These are phyloP conservation scores for Corymbia citriodora DNA, from an alignment of 441 rosid genomes.

Conservation along the genomic window DNA sequence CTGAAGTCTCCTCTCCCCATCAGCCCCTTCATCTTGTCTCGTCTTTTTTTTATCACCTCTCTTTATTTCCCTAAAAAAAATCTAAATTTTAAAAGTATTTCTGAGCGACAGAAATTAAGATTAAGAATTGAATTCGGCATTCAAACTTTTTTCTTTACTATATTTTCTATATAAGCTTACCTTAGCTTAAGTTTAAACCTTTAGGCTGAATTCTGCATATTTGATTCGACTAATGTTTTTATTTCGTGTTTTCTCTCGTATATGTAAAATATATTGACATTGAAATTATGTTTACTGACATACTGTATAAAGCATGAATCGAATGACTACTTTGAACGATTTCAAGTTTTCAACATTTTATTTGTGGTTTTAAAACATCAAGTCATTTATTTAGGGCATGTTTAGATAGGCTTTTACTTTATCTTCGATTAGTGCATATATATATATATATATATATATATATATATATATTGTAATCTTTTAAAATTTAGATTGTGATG, in stretches of 20 bases:
- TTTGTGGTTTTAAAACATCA: no score
- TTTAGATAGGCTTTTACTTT: neutral
- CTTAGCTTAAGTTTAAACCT: neutral
- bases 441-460: no score
- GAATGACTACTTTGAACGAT: no score
- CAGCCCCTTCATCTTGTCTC: neutral
- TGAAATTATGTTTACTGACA: neutral
- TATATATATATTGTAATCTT: no score
- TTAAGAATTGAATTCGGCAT: neutral
- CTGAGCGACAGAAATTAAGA: neutral
- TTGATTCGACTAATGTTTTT: no score
- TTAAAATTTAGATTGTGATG: neutral
- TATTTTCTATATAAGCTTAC: neutral
- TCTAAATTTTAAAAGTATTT: no score
- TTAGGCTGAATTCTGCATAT: neutral
- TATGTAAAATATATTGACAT: no score
- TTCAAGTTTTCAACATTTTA: neutral
- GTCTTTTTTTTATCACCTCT: neutral
- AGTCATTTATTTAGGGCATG: no score
- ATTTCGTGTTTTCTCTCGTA: no score
- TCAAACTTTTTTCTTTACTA: neutral
- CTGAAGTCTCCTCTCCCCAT: neutral
- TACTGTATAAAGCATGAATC: rapidly evolving
- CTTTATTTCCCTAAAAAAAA: neutral
- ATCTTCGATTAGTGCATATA: no score